Base-by-base conservation (phyloP, 768 basidiomycete species). In the Lactarius evosmus region DNA sequence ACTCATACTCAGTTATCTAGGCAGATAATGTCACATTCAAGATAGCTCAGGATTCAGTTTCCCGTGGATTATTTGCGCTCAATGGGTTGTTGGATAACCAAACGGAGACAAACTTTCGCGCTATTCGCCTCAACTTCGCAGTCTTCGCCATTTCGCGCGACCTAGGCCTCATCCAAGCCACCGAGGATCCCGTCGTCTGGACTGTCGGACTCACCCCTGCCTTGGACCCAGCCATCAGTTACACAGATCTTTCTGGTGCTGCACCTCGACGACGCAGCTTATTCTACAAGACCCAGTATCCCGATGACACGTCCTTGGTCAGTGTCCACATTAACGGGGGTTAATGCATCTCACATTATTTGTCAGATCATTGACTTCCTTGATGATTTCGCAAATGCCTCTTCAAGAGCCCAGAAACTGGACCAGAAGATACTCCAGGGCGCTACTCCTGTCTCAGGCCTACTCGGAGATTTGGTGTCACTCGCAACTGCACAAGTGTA, bases 401-500 rank as follows among this genome's bases (percentile, higher is more conserved):
- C 82, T 17, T 66, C 69, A 4, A 75, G 80, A 49, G 81, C 83
- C 4, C 72, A 75, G 9, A 66, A 72, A 1, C 80, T 87, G 57
- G 84, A 87, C 66, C 62, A 71, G 19, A 72, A 80, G 70, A 74
- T 85, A n/a, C 71, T 79, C 33, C 71, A 58, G 12, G 83, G 82
- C 66, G 80, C 85, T 2, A 71, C 68, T 12, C 75, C 74, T 50
- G 79, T 85, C 52, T 85, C 82, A 0, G 60, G 74, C 19, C 78
- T 80, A 44, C 85, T 86, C 66, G 80, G 83, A 22, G 75, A 73
- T 8, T 66, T 85, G n/a, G 80, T 83, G 4, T 80, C 77, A 14
- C 73, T 86, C 25, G 83, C 83, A 4, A 74, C 84, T 53, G 73
- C 84, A 46, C 84, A 87, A 69, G 78, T 81, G 19, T 73, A 85